Conservation (phyloP, 208 protist genomes). For the Phytomonas sp. region DNA sequence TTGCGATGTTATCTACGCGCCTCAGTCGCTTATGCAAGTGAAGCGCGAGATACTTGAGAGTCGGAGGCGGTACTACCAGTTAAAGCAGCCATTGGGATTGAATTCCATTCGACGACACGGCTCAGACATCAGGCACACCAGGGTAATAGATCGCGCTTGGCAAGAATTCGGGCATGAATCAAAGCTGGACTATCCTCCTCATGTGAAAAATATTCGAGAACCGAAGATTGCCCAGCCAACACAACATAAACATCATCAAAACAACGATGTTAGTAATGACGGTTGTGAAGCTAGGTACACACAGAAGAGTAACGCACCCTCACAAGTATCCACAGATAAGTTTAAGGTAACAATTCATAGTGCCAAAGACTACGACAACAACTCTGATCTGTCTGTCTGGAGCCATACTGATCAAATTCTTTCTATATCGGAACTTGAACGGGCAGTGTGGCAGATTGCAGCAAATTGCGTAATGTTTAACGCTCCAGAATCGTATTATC, state of each 20-base stretch:
- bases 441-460: conserved; percentile 66
- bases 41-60: conserved; percentile 47
- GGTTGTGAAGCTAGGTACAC: not conserved
- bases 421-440: conserved; percentile 64
- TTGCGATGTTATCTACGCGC: conserved; percentile 33
- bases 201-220: not conserved
- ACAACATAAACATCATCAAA: not conserved
- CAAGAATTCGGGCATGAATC: not conserved
- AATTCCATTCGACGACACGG: not conserved
- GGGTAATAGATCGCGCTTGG: not conserved
- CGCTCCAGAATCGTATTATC: conserved; percentile 70
- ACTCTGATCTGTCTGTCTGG: conserved; percentile 2
- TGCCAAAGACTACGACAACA: not conserved
- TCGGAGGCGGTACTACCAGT: conserved; percentile 28
- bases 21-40: conserved; percentile 47
- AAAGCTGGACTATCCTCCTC: not conserved
- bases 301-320: not conserved
- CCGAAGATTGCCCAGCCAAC: not conserved
- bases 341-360: not conserved
- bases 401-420: conserved; percentile 21
- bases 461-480: conserved; percentile 84
- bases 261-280: not conserved
- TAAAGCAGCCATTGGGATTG: not conserved
- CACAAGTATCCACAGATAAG: not conserved
- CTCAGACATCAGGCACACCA: not conserved